Base-by-base conservation (phyloP, 2,329 filamentous ascomycete genomes). In the Metarhizium guizhouense region DNA sequence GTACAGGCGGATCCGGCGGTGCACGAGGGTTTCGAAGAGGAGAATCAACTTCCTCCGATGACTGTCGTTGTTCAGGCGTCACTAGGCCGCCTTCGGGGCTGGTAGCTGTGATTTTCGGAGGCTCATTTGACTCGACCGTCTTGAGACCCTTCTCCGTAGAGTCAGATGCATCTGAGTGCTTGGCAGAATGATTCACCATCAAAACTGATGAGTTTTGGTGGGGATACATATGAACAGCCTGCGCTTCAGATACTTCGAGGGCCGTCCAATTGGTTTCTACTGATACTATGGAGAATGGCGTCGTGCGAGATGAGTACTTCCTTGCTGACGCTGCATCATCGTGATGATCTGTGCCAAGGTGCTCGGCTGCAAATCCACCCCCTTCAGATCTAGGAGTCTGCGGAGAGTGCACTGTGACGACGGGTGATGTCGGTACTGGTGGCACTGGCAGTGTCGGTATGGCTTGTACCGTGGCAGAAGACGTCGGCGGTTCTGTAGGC, bases 171-270 rank as follows among this genome's bases (percentile, higher is more conserved):
- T 79, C 76, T 0, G 76, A 78, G 29, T 75, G 76, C 63, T 74
- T 78, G 47, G 71, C 73, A 10, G 77, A 76, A 63, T 84, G 78
- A 60, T 84, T 72, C 34, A 86, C 79, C 68, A 86, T 76, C 47
- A 85, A 66, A 11, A 86, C 70, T 4, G 83, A 86, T 51, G 78
- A 83, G 61, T 85, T 86, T 62, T 86, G 82, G 59, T 86, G 83
- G 20, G 80, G 76, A 60, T 79, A 84, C 62, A 86, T 82, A 58
- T 76, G 82, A 55, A 86, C 76, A 43, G 80, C 81, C 64, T 80
- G 70, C 38, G 83, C 83, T 68, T 86, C 82, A 1, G 82, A 83
- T 45, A 86, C 77, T 60, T 84, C 83, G 3, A 76, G 74, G 3
- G 80, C 83, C n/a, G 83, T 84, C 38, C 75, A 78, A 42, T 73